Evolutionary conservation across 345 rosid genomes (phyloP).

Genomic region (Lumnitzera racemosa): DNA sequence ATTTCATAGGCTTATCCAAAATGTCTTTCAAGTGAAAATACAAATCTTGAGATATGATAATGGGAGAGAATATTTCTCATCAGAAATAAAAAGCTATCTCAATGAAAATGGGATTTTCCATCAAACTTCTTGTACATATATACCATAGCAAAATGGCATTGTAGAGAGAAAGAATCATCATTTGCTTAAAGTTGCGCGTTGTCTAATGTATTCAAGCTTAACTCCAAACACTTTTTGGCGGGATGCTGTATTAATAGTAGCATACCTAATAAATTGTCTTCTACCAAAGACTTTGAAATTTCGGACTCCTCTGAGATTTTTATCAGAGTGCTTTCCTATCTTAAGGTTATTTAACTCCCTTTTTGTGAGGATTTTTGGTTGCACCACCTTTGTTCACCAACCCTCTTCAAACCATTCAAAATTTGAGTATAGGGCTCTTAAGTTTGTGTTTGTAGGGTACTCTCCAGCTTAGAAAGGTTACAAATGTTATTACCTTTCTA

Average conservation of each 20-base stretch:
- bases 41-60: too few relatives aligned
- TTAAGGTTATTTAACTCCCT: background rate
- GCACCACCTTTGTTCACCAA: background rate
- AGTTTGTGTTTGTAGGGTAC: background rate
- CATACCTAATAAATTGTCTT: background rate
- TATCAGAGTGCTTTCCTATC: background rate
- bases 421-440: background rate
- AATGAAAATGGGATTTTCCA: too few relatives aligned
- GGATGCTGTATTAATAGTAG: background rate
- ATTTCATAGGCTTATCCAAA: too few relatives aligned
- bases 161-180: too few relatives aligned
- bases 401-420: background rate
- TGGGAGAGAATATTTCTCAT: too few relatives aligned
- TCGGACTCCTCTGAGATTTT: background rate
- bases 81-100: too few relatives aligned
- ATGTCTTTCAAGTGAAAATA: too few relatives aligned
- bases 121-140: too few relatives aligned
- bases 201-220: too few relatives aligned
- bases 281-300: background rate
- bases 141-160: too few relatives aligned
- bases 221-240: background rate
- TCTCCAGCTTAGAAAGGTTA: background rate
- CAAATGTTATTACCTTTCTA: slow-evolving; percentile 1
- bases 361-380: background rate
- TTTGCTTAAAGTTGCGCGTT: too few relatives aligned